phyloP scores from a whole-genome alignment of 2,329 filamentous ascomycete species.

The Purpureocillium takamizusanense region DNA sequence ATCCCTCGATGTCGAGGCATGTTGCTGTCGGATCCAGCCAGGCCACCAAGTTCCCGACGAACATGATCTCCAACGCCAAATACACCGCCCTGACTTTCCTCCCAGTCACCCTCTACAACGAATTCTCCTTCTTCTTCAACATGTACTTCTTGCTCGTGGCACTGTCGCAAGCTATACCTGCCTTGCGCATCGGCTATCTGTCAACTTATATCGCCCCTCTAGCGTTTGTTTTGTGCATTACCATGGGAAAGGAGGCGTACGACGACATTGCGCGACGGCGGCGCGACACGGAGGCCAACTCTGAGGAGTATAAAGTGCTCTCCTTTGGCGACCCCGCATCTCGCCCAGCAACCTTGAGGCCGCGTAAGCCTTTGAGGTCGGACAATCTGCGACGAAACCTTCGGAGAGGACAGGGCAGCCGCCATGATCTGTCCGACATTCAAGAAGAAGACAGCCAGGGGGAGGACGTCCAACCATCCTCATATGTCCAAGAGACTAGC shows the following conservation, averaged over 20 bases:
- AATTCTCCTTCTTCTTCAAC: slow-evolving; percentile 99
- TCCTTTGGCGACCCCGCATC: slow-evolving; percentile 53
- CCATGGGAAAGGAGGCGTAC: slow-evolving; percentile 88
- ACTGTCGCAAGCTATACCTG: slow-evolving; percentile 83
- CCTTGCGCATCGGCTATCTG: slow-evolving; percentile 85
- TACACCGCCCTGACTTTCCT: slow-evolving; percentile 94
- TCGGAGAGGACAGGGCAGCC: slow-evolving; percentile 19
- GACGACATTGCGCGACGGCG: slow-evolving; percentile 83
- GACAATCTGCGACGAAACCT: slow-evolving; percentile 18
- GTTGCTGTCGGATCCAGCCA: slow-evolving; percentile 70
- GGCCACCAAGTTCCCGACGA: slow-evolving; percentile 70
- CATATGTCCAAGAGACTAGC: slow-evolving; percentile 53
- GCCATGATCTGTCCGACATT: slow-evolving; percentile 48
- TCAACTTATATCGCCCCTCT: slow-evolving; percentile 90
- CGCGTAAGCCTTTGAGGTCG: slow-evolving; percentile 34
- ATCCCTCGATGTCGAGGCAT: slow-evolving; percentile 62
- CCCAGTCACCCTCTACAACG: slow-evolving; percentile 90
- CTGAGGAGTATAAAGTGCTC: slow-evolving; percentile 76
- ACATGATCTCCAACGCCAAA: slow-evolving; percentile 93
- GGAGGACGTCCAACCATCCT: slow-evolving; percentile 31
- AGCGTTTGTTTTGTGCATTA: slow-evolving; percentile 85
- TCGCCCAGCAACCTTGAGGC: slow-evolving; percentile 27
- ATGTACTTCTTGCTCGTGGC: slow-evolving; percentile 97
- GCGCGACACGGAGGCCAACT: slow-evolving; percentile 88
- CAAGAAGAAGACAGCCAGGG: slow-evolving; percentile 57